phyloP scores from a whole-genome alignment of 2,329 filamentous ascomycete species.

The Diaporthe destruens region DNA sequence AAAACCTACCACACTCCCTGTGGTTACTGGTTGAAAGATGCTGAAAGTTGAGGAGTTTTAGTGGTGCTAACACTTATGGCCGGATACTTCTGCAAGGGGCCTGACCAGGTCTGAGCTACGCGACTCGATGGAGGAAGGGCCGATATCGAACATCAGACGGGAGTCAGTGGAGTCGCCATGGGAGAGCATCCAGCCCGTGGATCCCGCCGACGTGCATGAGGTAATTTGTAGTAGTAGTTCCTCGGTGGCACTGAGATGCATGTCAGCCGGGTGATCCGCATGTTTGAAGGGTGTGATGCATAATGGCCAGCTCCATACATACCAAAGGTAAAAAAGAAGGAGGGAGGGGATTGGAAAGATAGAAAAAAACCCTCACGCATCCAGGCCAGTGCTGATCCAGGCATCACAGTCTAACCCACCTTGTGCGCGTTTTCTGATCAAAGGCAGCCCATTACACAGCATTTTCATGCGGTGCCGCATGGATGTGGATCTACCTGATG shows the following conservation, averaged over 20 bases:
- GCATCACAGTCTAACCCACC: background rate
- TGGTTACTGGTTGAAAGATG: no score
- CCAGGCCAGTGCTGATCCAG: background rate
- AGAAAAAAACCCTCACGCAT: no score
- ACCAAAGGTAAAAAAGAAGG: background rate
- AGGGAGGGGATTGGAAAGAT: no score
- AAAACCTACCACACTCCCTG: no score
- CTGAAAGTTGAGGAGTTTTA: no score
- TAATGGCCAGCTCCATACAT: background rate
- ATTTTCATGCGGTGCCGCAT: background rate
- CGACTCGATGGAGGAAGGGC: constrained; percentile 22
- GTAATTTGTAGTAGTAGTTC: background rate
- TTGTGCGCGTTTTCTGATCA: background rate
- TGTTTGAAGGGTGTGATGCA: background rate
- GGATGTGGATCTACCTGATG: background rate
- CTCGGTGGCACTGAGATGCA: constrained; percentile 11
- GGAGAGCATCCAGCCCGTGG: constrained; percentile 10
- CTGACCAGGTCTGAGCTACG: constrained; percentile 21
- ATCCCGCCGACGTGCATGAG: constrained; percentile 20
- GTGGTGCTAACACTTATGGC: no score
- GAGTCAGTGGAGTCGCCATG: constrained; percentile 5
- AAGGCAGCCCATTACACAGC: background rate
- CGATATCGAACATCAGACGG: constrained; percentile 16
- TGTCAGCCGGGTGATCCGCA: constrained; percentile 15
- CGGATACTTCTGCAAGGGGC: no score